These are phyloP conservation scores for Symbiodinium pilosum DNA, from an alignment of 73 alveolate genomes.

Conservation along the genomic window DNA sequence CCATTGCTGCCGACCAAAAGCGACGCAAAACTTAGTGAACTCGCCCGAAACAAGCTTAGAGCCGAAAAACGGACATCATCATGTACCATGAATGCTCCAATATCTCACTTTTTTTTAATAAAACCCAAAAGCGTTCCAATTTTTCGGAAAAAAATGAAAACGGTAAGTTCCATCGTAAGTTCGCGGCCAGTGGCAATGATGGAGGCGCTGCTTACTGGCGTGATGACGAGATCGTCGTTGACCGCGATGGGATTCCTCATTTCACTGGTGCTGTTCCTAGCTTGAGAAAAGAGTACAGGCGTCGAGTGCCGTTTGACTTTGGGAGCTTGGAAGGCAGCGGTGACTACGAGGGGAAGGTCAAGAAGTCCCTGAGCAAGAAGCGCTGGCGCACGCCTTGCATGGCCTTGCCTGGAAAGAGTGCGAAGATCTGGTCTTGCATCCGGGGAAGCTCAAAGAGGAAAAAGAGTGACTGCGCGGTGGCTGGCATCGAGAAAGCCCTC, in stretches of 20 bases:
- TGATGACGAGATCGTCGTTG: neutral
- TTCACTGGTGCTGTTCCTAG: neutral
- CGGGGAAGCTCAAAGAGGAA: neutral
- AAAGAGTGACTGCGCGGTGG: neutral
- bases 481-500: neutral
- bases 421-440: neutral
- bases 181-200: too few relatives aligned
- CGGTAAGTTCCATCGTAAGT: too few relatives aligned
- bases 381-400: neutral
- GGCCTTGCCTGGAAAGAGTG: neutral
- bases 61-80: too few relatives aligned
- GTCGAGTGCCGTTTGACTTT: neutral
- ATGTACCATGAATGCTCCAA: too few relatives aligned
- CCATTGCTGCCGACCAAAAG: too few relatives aligned
- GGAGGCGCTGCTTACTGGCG: too few relatives aligned
- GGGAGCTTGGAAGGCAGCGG: neutral
- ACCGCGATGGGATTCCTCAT: neutral
- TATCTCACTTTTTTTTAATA: too few relatives aligned
- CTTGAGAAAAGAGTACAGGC: neutral
- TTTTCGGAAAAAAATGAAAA: too few relatives aligned
- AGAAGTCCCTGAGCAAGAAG: neutral
- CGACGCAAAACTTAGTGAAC: too few relatives aligned
- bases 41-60: too few relatives aligned
- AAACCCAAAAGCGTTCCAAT: too few relatives aligned
- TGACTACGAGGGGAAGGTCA: neutral